phyloP scores from a whole-genome alignment of 176 grass and related monocot genomes.

The Lolium multiflorum region DNA sequence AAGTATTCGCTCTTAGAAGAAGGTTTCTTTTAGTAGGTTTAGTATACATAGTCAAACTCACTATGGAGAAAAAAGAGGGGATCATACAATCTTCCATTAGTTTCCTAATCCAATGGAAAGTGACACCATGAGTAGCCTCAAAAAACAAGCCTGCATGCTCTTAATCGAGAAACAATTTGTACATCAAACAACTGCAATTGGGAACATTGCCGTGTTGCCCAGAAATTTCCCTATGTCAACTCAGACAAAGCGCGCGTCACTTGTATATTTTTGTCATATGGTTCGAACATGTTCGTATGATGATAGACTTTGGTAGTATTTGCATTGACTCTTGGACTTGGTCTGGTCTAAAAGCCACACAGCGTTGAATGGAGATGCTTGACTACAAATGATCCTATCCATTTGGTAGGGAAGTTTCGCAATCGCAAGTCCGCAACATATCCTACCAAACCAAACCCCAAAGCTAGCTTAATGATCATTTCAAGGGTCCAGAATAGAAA shows the following conservation, averaged over 20 bases:
- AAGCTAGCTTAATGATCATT: conserved; percentile 6
- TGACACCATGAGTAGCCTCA: neutral
- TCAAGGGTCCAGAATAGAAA: neutral
- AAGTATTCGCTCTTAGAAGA: too few relatives aligned
- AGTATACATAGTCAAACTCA: conserved; percentile 32
- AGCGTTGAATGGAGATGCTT: conserved; percentile 20
- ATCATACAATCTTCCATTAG: neutral
- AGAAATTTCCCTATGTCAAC: neutral
- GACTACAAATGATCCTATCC: conserved; percentile 45
- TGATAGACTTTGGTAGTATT: neutral
- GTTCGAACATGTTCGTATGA: neutral
- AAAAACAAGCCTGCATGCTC: too few relatives aligned
- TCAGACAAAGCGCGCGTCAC: neutral
- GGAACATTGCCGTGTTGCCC: neutral
- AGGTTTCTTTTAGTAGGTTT: neutral
- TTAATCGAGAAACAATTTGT: neutral
- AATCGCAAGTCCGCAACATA: neutral
- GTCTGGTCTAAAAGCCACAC: conserved; percentile 1
- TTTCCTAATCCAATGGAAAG: conserved; percentile 9
- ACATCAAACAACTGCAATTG: neutral
- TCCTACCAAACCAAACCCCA: conserved; percentile 33
- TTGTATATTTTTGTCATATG: neutral
- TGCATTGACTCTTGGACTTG: neutral
- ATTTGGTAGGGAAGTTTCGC: conserved; percentile 19
- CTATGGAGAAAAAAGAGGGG: neutral